Base-by-base conservation (phyloP, 2,329 filamentous ascomycete genomes). In the Hypomyces rosellus region DNA sequence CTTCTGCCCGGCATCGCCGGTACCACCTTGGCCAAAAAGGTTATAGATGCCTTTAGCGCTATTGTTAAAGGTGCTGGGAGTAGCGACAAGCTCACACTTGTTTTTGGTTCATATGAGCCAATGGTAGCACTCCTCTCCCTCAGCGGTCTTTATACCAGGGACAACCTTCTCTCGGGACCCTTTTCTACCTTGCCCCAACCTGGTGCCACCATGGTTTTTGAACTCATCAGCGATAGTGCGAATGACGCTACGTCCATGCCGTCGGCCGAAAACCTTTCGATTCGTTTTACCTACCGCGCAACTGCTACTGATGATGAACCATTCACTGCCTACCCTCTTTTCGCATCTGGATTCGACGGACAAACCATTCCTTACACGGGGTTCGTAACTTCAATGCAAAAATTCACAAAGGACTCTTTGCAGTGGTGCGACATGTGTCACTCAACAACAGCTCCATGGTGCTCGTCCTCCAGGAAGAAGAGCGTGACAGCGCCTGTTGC, bases 181-280 rank as follows among this genome's bases (percentile, higher is more conserved):
- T 65, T 69, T 47, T 61, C 62, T 3, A 55, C 52, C 2, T 52
- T 82, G 13, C 83, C 86, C 0, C 76, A 84, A 56, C 88, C 89
- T 36, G 89, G 89, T 0, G 84, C 83, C 1, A 78, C 81, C 38
- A 85, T 95, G 76, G 73, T 80, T 0, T 90, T 93, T 62, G 90
- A 96, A 69, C 65, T 84, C 15, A 64, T 73, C 34, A 64, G 66
- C 11, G 55, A 64, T 14, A 51, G 64, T 16, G 40, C 55, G 3
- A 48, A 57, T 5, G 50, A 51, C 40, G 11, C 33, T 18, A 18
- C 44, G 8, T 36, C 48, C 9, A 37, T 52, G 51, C 71, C 72
- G 0, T 43, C 55, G 2, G 50, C 57, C 0, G 59, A 68, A 9
- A 68, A 76, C 16, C 65, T 82, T 14, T 71, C 65, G 50, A 73